Base-by-base conservation (phyloP, 371 early-diverging fungal species). In the Zychaea mexicana region DNA sequence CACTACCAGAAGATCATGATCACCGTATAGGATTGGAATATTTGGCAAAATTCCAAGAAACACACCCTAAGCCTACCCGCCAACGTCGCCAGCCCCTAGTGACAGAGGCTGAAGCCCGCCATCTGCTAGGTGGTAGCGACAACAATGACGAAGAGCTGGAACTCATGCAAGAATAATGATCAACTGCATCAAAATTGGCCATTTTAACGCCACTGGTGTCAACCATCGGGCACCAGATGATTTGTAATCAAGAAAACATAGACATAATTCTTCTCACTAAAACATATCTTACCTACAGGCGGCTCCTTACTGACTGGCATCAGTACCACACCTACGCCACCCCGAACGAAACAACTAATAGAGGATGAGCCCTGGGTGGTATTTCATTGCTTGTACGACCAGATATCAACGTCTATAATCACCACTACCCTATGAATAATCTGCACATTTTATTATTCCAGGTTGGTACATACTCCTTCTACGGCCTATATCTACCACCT, bases 251-350 rank as follows among this genome's bases (percentile, higher is more conserved):
- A 13, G 8, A 24, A 8, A 54, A 54, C 28, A 28, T 54, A 13
- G 30, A 54, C 55, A 2, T 32, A 28, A 2, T 32, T 6, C 8
- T 47, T 8, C n/a, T 60, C 3, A 60, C 45, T n/a, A 47, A 60
- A 60, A 60, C 60, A 2, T 54, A 30, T 22, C 49, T 60, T 3
- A 47, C 27, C 15, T 27, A 9, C 10, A 47, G 60, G 13, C 8
- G 54, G 15, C 38, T 61, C 0, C 21, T 33, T 38, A 52, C 53
- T 1, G 36, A 52, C 21, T 61, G 61, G 61, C 4, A 24, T 3
- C 61, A 61, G 38, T 39, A 52, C 26, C 61, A 52, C 52, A 61
- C n/a, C 21, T 61, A 61, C 21, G 52, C n/a, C n/a, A n/a, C n/a
- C n/a, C n/a, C n/a, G n/a, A n/a, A n/a, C 61, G 13, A 19, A 22